These are phyloP conservation scores for Xylariaceae sp. DNA, from an alignment of 2,329 filamentous ascomycete genomes.

Conservation along the genomic window DNA sequence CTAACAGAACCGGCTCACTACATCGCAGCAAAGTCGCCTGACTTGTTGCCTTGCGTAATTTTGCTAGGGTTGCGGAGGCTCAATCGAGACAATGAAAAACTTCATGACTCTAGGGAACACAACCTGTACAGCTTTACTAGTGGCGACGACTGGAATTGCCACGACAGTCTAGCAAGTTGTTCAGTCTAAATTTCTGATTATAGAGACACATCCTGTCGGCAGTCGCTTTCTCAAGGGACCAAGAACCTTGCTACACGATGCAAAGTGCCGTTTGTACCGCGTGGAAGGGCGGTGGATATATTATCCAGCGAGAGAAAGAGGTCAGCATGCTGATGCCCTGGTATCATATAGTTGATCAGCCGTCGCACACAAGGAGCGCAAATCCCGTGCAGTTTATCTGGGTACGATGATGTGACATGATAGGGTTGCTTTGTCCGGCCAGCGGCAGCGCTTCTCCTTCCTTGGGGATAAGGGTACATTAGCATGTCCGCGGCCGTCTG, in stretches of 20 bases:
- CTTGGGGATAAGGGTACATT: constrained; percentile 23
- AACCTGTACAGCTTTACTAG: constrained; percentile 7
- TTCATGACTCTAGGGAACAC: constrained; percentile 29
- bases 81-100: constrained; percentile 7
- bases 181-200: constrained; percentile 16
- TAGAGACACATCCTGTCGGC: constrained; percentile 29
- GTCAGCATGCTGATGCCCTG: constrained; percentile 1
- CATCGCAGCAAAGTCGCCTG: constrained; percentile 6
- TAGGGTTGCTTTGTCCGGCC: constrained; percentile 17
- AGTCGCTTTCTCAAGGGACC: constrained; percentile 31
- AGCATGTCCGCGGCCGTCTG: constrained; percentile 39
- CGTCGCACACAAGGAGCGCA: constrained; percentile 24
- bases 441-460: constrained; percentile 19
- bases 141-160: not conserved
- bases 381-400: constrained; percentile 27
- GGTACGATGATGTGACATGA: constrained; percentile 27
- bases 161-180: constrained; percentile 5
- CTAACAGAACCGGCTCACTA: constrained; percentile 1
- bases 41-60: constrained; percentile 9
- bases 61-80: constrained; percentile 6
- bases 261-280: constrained; percentile 38
- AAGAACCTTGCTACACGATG: constrained; percentile 35
- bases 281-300: constrained; percentile 35
- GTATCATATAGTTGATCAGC: constrained; percentile 16
- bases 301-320: constrained; percentile 17